Base-by-base conservation (phyloP, 352 stramenopile genomes). In the Pythium aquatile region DNA sequence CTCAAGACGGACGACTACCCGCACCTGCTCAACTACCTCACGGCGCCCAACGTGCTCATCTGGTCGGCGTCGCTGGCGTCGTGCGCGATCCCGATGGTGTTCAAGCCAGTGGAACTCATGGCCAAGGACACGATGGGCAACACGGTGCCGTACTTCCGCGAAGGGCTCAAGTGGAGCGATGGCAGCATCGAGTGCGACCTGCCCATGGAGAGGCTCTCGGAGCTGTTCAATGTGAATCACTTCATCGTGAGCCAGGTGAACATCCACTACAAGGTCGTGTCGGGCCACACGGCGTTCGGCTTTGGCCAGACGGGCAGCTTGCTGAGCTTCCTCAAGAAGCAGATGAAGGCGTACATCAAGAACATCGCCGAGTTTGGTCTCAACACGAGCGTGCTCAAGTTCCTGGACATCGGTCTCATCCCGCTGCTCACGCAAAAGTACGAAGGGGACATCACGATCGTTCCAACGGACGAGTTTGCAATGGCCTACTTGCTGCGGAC, bases 171-270 rank as follows among this genome's bases (percentile, higher is more conserved):
- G 58, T 99, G 97, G 88, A 97, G 91, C 61, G 97, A 99, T 71
- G 97, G 97, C 28, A 98, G 89, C 55, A 69, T 96, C 44, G 85
- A 96, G 68, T 93, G 83, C 63, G 97, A 99, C 75, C 73, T 99
- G 46, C 97, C 97, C 8, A 99, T 99, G 96, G 88, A 99, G 66
- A 81, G 92, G 20, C 71, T 98, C n/a, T 88, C 83, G 6, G 90
- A 98, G 70, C 87, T 99, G 40, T 99, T 99, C 78, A 99, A 99
- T 74, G 93, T 99, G 20, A 99, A 99, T 71, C 96, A 99, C 66
- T 99, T 99, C 64, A 98, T 99, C 57, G 96, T 99, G 56, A 98
- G 87, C 59, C 97, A 99, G 74, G 91, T 96, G 28, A 95, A 95
- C 56, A 81, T 90, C 26, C 86, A 93, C 68, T 91, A 95, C 79